Conservation (phyloP, 441 rosid species). For the Sinapis alba region DNA sequence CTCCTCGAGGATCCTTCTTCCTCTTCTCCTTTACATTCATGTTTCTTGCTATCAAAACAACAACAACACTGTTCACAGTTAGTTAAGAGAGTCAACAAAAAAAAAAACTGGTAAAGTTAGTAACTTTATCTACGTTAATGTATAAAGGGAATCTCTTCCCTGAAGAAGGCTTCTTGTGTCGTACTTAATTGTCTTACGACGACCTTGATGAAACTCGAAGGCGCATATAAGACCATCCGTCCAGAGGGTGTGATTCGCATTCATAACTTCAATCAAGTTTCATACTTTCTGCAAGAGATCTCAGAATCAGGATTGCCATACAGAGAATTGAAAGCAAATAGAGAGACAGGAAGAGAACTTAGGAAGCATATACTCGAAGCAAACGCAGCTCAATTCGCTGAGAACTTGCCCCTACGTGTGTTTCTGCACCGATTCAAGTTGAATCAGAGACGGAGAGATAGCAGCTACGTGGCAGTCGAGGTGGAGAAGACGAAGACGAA, state of each 20-base stretch:
- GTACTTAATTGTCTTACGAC: not conserved
- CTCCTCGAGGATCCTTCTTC: not conserved
- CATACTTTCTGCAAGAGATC: not conserved
- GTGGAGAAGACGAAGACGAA: not conserved
- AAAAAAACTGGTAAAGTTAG: not conserved
- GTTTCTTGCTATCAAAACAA: not conserved
- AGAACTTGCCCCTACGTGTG: not conserved
- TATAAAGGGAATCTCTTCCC: not conserved
- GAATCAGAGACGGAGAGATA: not conserved
- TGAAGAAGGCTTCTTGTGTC: not conserved
- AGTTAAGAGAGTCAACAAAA: not conserved
- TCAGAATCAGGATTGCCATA: not conserved
- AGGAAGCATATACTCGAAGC: not conserved
- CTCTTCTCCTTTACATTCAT: not conserved
- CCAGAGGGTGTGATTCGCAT: conserved; percentile 7
- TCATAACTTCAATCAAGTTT: conserved; percentile 7
- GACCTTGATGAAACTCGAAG: conserved; percentile 29
- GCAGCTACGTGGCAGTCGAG: not conserved
- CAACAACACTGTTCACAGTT: not conserved
- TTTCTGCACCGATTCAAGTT: not conserved
- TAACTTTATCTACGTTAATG: not conserved
- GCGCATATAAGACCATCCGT: not conserved
- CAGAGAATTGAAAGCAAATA: not conserved
- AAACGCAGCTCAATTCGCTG: not conserved
- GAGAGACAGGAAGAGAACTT: not conserved